Evolutionary conservation across 73 alveolate genomes (phyloP), one percentile per base, ranked within the genome.

Genomic region (Uronychia setigera): DNA sequence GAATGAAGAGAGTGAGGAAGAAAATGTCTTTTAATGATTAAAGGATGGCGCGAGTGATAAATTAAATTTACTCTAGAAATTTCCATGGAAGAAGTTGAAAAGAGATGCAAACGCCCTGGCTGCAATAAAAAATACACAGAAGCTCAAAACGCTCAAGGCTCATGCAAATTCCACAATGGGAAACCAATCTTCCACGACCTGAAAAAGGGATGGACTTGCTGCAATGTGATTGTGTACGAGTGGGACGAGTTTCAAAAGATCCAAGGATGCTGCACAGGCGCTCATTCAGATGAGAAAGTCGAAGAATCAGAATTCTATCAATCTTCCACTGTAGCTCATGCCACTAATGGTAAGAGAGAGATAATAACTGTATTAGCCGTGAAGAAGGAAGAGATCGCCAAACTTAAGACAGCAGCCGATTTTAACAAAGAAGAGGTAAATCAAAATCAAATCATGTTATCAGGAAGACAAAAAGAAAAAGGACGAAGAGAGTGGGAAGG

Each of bases 201-300:
- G 26, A 98, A 98, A 86, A 98, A 98, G 84, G 99, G 98, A 59
- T 98, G 99, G 99, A 86, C 98, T 14, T 98, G 99, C 92, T 98
- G 99, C 80, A 91, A 97, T 74, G 94, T 81, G 89, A 87, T 95
- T 77, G 97, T 93, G 29, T 93, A 93, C 80, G 97, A 94, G 58
- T 94, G 98, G 98, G 93, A 85, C 79, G 98, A 94, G 83, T 94
- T 94, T 78, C 83, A 92, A 82, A 91, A 94, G 81, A 77, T 94
- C 13, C 91, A 78, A 13, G 96, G 96, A 0, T 94, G 98, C 46
- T 89, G 95, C 80, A 84, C 78, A 35, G 97, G 97, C 32, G 86
- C 91, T 9, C 98, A 94, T 77, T 33, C 94, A 0, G 96, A 92
- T 59, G 94, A 86, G 46, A 94, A 93, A 0, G 83, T 86, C 77